Conservation (phyloP, 2,329 filamentous ascomycete species). For the Pseudogymnoascus sp. region DNA sequence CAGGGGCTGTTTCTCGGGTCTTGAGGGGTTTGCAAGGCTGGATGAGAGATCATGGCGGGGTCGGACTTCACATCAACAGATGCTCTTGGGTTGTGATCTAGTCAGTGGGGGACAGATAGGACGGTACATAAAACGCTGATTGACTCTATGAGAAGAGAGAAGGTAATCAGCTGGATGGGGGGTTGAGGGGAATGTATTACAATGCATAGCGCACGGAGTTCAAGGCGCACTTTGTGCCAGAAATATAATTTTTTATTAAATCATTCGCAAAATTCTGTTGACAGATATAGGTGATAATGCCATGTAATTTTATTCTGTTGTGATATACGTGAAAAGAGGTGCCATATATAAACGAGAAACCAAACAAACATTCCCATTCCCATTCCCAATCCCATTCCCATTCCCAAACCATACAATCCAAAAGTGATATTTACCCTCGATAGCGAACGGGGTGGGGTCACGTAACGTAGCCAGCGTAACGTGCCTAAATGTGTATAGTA, state of each 20-base stretch:
- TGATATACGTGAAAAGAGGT: not conserved
- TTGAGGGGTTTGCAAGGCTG: not conserved
- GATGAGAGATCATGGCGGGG: not conserved
- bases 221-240: not conserved
- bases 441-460: not conserved
- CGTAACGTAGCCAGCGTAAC: conserved; percentile 5
- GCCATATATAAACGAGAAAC: not conserved
- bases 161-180: not conserved
- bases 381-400: too few species aligned
- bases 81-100: not conserved
- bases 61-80: not conserved
- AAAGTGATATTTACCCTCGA: not conserved
- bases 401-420: not conserved
- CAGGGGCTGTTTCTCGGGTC: not conserved
- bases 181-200: not conserved
- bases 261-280: not conserved
- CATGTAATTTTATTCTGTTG: not conserved
- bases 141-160: too few species aligned
- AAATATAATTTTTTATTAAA: not conserved
- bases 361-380: not conserved
- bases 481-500: not conserved
- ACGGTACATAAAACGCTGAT: too few species aligned
- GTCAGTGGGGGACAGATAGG: not conserved
- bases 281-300: not conserved
- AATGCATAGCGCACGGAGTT: not conserved